Base-by-base conservation (phyloP, 352 stramenopile genomes). In the Chrysophaeum taylorii region DNA sequence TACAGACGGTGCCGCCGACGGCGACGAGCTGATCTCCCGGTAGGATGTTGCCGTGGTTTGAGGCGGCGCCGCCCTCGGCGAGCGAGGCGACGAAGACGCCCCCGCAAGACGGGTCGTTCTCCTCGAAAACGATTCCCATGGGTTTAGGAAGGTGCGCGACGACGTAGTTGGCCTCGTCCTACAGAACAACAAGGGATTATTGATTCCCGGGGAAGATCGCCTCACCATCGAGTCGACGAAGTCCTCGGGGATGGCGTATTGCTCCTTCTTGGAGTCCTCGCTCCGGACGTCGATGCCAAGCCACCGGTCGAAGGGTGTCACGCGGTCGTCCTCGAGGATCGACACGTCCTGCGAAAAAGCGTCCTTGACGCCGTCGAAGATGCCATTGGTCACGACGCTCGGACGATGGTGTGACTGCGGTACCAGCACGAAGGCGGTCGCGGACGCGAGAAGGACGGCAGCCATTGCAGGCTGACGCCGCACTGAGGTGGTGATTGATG, bases 81-180 rank as follows among this genome's bases (percentile, higher is more conserved):
- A 88, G 62, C 52, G 79, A 80, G 48, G 85, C 76, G 15, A 88
- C 78, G 75, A 86, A 86, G 37, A 88, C 85, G 23, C 82, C 82
- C 42, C 81, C 82, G 41, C 72, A 79, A 35, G 31, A 75, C 21
- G 76, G 75, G 73, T 87, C 82, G 70, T 88, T 86, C 71, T 88
- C 82, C 78, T 86, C 82, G 73, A 88, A 88, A 21, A 88, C 78
- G 68, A 88, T 87, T 2, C 82, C 82, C 82, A 88, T 88, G 18
- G 82, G 82, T 77, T 86, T 88, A 23, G 74, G 0, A 23, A 88
- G 75, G 35, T 63, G 48, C 16, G 79, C 74, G 37, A 71, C 66
- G 41, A 86, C 62, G 70, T 88, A 88, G 72, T 85, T 88, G 2
- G 64, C 73, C 45, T 76, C 70, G 60, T 86, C 81, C n/a, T n/a